A percentile compares a stretch with the other conserved stretches of the same genome.
Evolutionary conservation across 108 stramenopile species (phyloP).

Genomic region (Schizochytrium sp.): DNA sequence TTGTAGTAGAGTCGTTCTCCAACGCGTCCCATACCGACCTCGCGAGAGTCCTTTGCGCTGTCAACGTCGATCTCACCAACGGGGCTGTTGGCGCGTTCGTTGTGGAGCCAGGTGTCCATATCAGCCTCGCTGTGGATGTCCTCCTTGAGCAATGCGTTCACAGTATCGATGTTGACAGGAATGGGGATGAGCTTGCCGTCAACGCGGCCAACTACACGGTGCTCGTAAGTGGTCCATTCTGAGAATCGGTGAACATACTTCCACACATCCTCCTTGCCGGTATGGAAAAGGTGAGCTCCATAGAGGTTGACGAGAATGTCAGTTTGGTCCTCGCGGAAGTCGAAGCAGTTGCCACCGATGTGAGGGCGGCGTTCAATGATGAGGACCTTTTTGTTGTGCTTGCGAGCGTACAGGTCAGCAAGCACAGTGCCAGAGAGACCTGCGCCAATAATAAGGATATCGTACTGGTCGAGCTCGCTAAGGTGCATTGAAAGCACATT

Average conservation of each 20-base stretch:
- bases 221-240: constrained; percentile 82
- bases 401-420: constrained; percentile 81
- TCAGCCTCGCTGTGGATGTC: constrained; percentile 76
- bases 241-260: constrained; percentile 78
- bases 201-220: constrained; percentile 77
- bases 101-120: constrained; percentile 82
- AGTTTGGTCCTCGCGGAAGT: constrained; percentile 75
- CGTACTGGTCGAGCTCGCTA: constrained; percentile 69
- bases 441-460: constrained; percentile 83
- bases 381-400: constrained; percentile 73
- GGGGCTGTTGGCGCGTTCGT: constrained; percentile 70
- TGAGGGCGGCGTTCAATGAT: constrained; percentile 79
- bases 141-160: constrained; percentile 82
- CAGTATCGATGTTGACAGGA: constrained; percentile 86
- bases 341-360: constrained; percentile 84
- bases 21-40: constrained; percentile 82
- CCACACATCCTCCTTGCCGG: constrained; percentile 80
- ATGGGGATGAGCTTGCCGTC: constrained; percentile 79
- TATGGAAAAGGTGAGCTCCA: constrained; percentile 74
- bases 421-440: constrained; percentile 83
- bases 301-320: constrained; percentile 45
- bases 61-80: constrained; percentile 34
- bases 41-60: constrained; percentile 78
- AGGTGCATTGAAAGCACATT: constrained; percentile 27
- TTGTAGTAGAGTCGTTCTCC: constrained; percentile 79